A percentile compares a stretch with the other conserved stretches of the same genome.
These are phyloP conservation scores for Crithidia expoeki DNA, from an alignment of 208 protist species.

Conservation along the genomic window DNA sequence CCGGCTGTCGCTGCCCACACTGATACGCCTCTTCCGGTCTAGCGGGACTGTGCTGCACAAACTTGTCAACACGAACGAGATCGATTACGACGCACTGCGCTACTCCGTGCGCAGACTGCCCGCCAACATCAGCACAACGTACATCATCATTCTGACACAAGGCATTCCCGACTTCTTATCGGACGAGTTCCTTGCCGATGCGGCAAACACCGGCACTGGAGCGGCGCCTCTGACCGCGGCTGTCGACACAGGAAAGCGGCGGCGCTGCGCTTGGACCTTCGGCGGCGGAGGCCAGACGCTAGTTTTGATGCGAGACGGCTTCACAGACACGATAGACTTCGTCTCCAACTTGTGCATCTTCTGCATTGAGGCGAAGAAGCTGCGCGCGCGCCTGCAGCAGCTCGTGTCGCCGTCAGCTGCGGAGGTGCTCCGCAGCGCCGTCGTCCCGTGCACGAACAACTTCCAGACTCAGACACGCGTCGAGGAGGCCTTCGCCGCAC, in stretches of 20 bases:
- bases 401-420: constrained; percentile 72
- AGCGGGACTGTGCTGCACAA: constrained; percentile 65
- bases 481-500: constrained; percentile 35
- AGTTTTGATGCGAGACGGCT: constrained; percentile 83
- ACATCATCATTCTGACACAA: constrained; percentile 63
- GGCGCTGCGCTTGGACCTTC: constrained; percentile 71
- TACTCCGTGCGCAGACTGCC: constrained; percentile 73
- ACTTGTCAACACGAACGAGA: constrained; percentile 48
- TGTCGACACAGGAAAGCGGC: constrained; percentile 61
- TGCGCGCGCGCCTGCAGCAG: constrained; percentile 64
- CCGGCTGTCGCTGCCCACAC: constrained; percentile 50
- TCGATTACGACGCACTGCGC: constrained; percentile 71
- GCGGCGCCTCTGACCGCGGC: constrained; percentile 24
- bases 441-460: constrained; percentile 15
- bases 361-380: constrained; percentile 75
- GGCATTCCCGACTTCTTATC: constrained; percentile 59
- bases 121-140: constrained; percentile 67
- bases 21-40: constrained; percentile 57
- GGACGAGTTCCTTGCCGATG: constrained; percentile 64
- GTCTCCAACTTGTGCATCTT: constrained; percentile 84
- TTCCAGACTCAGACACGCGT: constrained; percentile 1
- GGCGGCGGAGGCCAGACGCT: constrained; percentile 71
- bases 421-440: constrained; percentile 61
- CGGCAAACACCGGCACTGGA: constrained; percentile 24
- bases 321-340: constrained; percentile 89